Evolutionary conservation across 106 monocot genomes (phyloP), one percentile per base, ranked within the genome.

Genomic region (Allium sativum): DNA sequence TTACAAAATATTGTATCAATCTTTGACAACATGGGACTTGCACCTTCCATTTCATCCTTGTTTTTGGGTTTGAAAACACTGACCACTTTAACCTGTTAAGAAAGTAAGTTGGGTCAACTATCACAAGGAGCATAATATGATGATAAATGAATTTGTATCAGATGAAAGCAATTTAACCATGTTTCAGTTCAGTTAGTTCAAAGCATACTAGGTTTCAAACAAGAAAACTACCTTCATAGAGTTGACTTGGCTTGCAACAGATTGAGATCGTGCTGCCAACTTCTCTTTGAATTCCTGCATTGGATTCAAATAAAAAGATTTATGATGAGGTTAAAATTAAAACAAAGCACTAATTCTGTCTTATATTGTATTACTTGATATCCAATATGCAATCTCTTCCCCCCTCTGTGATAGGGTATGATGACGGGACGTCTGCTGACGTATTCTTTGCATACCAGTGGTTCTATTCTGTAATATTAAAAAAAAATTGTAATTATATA

Each of bases 371-470:
- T 74, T 58, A 92, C 98, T 88, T 92, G 88, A 74, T 82, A 81
- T 74, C 92, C 98, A 65, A 88, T 83, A 60, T 98, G 88, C 79
- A 98, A 61, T 62, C 92, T 76, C 66, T 81, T 98, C 19, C 98
- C 98, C 62, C 98, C 98, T 66, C 85, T 88, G 73, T 98, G 88
- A 70, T 88, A 98, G 12, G 98, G 98, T 74, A 98, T 78, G 52
- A 92, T 82, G 17, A 92, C 82, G 21, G 98, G 98, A 9, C 87
- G 84, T 48, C 72, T 92, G 68, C 67, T 70, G 31, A 85, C 62
- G 66, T 74, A 88, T 42, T 98, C 98, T 68, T 98, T 85, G 77
- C 92, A 88, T 45, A 92, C 72, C 62, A 98, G 85, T 69, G 98
- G 98, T 80, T 98, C 98, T 73, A 98, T 62, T 88, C 98, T 98